Conservation (phyloP, 2,329 filamentous ascomycete genomes). For the Ophiostoma angusticollis region DNA sequence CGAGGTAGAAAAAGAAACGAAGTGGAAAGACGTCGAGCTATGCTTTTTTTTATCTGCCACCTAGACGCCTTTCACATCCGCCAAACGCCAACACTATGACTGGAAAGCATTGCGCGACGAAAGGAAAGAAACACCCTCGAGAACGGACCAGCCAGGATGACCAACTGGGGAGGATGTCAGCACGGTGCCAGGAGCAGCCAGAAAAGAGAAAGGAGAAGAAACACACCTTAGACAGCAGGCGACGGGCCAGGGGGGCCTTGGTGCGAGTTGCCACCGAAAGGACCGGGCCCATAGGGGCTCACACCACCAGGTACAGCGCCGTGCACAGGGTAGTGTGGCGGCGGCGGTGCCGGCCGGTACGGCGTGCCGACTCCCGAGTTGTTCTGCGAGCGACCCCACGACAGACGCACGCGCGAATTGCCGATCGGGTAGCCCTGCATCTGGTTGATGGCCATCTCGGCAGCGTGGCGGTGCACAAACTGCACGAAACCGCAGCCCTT, state of each 20-base stretch:
- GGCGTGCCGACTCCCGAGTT: constrained; percentile 97
- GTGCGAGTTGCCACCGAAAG: constrained; percentile 33
- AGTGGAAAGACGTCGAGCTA: constrained; percentile 8
- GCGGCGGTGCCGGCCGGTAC: constrained; percentile 78
- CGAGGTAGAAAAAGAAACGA: constrained; percentile 6
- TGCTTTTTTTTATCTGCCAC: constrained; percentile 11
- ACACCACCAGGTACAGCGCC: constrained; percentile 21
- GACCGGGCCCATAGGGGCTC: constrained; percentile 32
- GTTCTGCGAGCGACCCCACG: constrained; percentile 97
- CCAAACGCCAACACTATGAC: constrained; percentile 17
- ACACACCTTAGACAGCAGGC: constrained; percentile 13
- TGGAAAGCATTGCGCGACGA: constrained; percentile 15
- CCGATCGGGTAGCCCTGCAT: constrained; percentile 99
- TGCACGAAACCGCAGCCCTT: constrained; percentile 99
- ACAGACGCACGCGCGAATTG: constrained; percentile 93
- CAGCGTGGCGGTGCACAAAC: constrained; percentile 95
- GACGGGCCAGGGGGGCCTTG: constrained; percentile 25
- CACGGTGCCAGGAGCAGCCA: too few relatives aligned
- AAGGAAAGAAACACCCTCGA: constrained; percentile 8
- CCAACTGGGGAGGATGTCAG: too few relatives aligned
- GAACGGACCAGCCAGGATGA: constrained; percentile 4
- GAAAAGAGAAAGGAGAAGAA: too few relatives aligned
- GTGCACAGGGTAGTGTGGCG: constrained; percentile 36
- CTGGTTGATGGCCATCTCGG: constrained; percentile 99
- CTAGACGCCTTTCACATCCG: constrained; percentile 14